phyloP scores from a whole-genome alignment of 1,284 basidiomycete genomes.

The Ustilago bromivora region DNA sequence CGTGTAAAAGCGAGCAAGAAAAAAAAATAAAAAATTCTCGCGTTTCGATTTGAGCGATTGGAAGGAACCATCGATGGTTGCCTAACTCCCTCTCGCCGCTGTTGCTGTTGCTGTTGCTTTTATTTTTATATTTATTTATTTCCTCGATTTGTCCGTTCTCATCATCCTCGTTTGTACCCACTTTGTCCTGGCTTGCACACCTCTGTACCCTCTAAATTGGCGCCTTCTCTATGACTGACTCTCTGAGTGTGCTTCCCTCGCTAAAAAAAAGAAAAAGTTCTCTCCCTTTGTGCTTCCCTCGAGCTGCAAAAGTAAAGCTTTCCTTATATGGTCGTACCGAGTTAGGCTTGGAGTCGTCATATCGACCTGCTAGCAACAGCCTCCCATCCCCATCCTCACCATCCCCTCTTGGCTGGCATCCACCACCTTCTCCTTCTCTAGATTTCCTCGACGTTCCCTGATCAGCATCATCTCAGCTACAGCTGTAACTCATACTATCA shows the following conservation, averaged over 20 bases:
- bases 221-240: neutral
- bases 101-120: conserved; percentile 5
- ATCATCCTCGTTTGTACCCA: conserved; percentile 1
- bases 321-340: neutral
- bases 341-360: neutral
- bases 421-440: neutral
- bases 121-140: too few species aligned
- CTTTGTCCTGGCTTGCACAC: neutral
- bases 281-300: neutral
- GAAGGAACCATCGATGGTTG: neutral
- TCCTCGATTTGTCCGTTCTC: conserved; percentile 1
- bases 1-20: too few species aligned
- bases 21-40: neutral
- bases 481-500: neutral
- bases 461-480: neutral
- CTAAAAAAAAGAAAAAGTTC: neutral
- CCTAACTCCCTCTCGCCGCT: neutral
- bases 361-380: neutral
- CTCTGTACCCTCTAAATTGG: too few species aligned
- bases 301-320: neutral
- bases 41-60: neutral
- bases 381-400: neutral
- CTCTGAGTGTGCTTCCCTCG: neutral
- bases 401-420: neutral
- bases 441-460: neutral